phyloP scores from a whole-genome alignment of 2,329 filamentous ascomycete species.

The Paecilomyces fulvus region DNA sequence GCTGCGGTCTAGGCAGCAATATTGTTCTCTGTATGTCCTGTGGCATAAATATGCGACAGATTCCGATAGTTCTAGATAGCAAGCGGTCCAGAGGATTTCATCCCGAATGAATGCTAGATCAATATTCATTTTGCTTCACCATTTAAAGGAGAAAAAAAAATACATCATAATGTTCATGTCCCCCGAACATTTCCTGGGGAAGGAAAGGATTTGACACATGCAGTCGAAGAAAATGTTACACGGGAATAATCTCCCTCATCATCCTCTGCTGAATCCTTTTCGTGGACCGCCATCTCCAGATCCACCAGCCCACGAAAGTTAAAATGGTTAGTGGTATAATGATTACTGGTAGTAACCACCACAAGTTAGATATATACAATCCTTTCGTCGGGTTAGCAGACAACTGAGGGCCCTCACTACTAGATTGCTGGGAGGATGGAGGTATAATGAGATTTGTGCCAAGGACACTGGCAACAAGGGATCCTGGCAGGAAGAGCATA shows the following conservation, averaged over 20 bases:
- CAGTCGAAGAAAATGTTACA: not conserved
- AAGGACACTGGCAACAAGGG: not conserved
- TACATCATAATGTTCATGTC: no score
- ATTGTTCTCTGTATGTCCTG: no score
- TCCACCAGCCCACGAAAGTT: not conserved
- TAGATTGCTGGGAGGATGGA: not conserved
- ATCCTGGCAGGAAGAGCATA: not conserved
- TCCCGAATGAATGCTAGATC: no score
- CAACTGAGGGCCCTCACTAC: not conserved
- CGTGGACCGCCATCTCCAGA: not conserved
- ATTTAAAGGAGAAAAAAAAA: no score
- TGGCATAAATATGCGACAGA: no score
- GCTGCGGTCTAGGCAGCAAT: no score
- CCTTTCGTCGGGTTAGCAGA: not conserved
- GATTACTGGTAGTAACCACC: not conserved
- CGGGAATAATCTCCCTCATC: not conserved
- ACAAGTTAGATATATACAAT: not conserved
- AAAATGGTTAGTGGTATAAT: not conserved
- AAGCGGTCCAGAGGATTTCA: no score
- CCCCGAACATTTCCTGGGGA: no score
- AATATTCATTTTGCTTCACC: no score
- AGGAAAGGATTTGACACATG: not conserved
- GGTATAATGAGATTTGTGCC: not conserved
- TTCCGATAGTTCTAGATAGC: no score
- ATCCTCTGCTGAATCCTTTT: not conserved